Percentiles rank a stretch among this genome's conserved stretches.
Conservation (phyloP, 495 filamentous ascomycete genomes). For the Rostrohypoxylon terebratum region DNA sequence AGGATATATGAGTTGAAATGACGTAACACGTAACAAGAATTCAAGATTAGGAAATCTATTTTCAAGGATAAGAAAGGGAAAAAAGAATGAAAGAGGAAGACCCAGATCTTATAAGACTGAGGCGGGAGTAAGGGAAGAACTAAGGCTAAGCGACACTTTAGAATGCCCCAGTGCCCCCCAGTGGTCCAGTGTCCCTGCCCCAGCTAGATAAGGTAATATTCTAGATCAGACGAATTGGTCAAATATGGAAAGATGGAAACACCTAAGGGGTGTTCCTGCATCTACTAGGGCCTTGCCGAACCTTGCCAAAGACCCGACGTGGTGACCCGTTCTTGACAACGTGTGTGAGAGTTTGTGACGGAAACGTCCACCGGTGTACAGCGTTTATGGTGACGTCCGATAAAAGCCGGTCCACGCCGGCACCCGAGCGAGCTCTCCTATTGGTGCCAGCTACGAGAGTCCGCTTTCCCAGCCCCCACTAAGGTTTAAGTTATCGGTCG, state of each 20-base stretch:
- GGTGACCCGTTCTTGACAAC: conserved; percentile 11
- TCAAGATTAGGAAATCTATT: conserved; percentile 1
- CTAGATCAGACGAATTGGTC: conserved; percentile 34
- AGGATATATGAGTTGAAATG: conserved; percentile 12
- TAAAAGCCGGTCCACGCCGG: conserved; percentile 40
- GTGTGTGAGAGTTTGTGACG: conserved; percentile 13
- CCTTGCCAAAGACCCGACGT: conserved; percentile 12
- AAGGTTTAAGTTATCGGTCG: conserved; percentile 2
- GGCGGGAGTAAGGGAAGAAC: not conserved
- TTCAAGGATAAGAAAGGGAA: not conserved
- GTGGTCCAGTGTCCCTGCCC: not conserved
- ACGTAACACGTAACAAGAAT: conserved; percentile 14
- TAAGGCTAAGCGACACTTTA: conserved; percentile 24
- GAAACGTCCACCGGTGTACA: conserved; percentile 37
- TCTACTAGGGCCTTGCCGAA: conserved; percentile 11
- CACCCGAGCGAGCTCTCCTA: conserved; percentile 28
- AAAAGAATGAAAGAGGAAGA: conserved; percentile 1
- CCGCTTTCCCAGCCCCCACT: conserved; percentile 10
- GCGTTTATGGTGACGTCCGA: conserved; percentile 35
- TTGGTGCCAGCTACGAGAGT: conserved; percentile 19
- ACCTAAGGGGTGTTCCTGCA: conserved; percentile 31
- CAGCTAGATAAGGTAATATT: conserved; percentile 41
- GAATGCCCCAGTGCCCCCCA: not conserved
- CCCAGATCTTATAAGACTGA: conserved; percentile 8
- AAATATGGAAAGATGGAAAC: not conserved